A percentile compares a stretch with the other conserved stretches of the same genome.
phyloP scores from a whole-genome alignment of 208 protist genomes.

The Naegleria lovaniensis region DNA sequence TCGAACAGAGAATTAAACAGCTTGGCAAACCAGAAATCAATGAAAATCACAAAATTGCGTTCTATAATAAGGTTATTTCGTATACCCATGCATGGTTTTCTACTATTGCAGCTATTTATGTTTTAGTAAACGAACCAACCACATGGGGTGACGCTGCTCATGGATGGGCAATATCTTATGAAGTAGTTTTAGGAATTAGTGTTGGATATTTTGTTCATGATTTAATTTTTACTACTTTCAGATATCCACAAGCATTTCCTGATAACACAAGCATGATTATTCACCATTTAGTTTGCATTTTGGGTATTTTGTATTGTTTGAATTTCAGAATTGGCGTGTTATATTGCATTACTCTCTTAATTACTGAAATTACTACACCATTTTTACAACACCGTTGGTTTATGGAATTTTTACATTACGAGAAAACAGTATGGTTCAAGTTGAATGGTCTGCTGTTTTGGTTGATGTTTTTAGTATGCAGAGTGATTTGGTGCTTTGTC shows the following conservation, averaged over 20 bases:
- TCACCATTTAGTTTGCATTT: conserved; percentile 16
- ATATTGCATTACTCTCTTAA: not conserved
- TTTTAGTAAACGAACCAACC: not conserved
- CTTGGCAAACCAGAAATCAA: not conserved
- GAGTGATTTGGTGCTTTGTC: conserved; percentile 13
- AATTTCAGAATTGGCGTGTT: not conserved
- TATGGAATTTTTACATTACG: not conserved
- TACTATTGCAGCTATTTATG: not conserved
- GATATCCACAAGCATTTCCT: not conserved
- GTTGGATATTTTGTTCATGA: conserved; percentile 21
- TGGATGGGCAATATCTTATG: not conserved
- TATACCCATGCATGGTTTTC: not conserved
- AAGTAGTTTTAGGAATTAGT: not conserved
- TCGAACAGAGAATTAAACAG: not conserved
- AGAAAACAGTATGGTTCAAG: not conserved
- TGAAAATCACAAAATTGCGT: not conserved
- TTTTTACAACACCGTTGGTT: conserved; percentile 18
- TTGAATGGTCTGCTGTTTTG: conserved; percentile 13
- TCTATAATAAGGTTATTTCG: not conserved
- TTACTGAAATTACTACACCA: conserved; percentile 16
- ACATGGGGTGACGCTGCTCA: not conserved
- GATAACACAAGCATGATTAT: not conserved
- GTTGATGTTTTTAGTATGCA: conserved; percentile 17
- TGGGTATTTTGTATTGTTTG: not conserved
- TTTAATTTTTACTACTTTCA: not conserved